Percentiles rank a stretch among this genome's conserved stretches.
Evolutionary conservation across 371 early-diverging fungal species (phyloP).

Genomic region (Mortierella sp.): DNA sequence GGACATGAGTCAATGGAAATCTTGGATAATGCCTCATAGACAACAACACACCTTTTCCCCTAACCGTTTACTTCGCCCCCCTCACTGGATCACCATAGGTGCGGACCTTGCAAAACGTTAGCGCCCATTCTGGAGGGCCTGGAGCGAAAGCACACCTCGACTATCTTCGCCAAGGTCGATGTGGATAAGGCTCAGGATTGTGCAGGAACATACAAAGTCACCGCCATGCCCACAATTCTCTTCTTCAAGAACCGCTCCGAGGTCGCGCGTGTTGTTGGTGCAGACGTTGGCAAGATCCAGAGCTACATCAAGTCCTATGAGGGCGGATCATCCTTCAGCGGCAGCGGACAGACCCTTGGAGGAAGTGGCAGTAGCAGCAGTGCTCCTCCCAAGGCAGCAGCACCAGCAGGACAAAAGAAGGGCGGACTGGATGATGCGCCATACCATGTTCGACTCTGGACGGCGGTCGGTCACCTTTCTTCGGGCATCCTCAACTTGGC

Average conservation of each 20-base stretch:
- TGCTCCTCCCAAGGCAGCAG: not conserved
- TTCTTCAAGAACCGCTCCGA: slow-evolving; percentile 51
- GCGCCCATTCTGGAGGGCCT: slow-evolving; percentile 57
- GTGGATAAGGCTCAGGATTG: slow-evolving; percentile 56
- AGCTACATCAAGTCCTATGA: slow-evolving; percentile 43
- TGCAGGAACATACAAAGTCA: slow-evolving; percentile 35
- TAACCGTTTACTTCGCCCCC: not conserved
- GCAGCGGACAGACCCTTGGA: slow-evolving; percentile 49
- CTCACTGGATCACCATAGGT: slow-evolving; percentile 11
- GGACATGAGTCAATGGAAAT: not conserved
- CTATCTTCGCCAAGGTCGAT: slow-evolving; percentile 59
- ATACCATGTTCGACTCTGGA: slow-evolving; percentile 39
- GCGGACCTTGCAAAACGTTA: slow-evolving; percentile 60
- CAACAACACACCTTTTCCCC: not conserved
- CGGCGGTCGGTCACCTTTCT: slow-evolving; percentile 40
- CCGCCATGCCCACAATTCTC: slow-evolving; percentile 57
- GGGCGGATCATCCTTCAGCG: slow-evolving; percentile 39
- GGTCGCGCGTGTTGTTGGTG: slow-evolving; percentile 54
- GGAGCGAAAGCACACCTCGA: slow-evolving; percentile 45
- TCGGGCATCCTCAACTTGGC: slow-evolving; percentile 31
- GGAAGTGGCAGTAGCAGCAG: slow-evolving; percentile 21
- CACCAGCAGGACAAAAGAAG: slow-evolving; percentile 16
- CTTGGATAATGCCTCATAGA: not conserved
- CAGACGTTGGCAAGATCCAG: slow-evolving; percentile 47
- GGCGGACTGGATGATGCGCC: slow-evolving; percentile 25